Percentiles rank a stretch among this genome's conserved stretches.
phyloP scores from a whole-genome alignment of 2,329 filamentous ascomycete genomes.

The Emergomyces orientalis region DNA sequence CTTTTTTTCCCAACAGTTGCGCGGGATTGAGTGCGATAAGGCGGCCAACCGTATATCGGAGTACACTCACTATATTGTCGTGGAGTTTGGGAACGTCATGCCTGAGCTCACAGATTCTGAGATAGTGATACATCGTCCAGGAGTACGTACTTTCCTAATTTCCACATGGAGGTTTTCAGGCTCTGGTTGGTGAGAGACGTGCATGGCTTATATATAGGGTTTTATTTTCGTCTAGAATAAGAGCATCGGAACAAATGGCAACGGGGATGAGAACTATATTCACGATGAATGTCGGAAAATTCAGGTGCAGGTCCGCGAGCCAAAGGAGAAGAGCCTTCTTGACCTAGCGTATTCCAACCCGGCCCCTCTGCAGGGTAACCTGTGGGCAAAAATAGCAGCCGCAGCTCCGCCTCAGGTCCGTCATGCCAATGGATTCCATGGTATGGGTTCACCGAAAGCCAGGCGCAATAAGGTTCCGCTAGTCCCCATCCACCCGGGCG shows the following conservation, averaged over 20 bases:
- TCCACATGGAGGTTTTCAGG: constrained; percentile 11
- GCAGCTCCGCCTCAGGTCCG: not conserved
- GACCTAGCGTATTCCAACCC: not conserved
- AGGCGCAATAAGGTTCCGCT: not conserved
- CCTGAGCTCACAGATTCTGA: constrained; percentile 18
- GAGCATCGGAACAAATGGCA: not conserved
- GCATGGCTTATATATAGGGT: not conserved
- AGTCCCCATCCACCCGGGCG: constrained; percentile 2
- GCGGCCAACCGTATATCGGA: constrained; percentile 30
- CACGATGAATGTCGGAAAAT: not conserved
- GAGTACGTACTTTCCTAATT: not conserved
- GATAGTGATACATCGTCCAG: constrained; percentile 8
- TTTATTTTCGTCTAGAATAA: not conserved
- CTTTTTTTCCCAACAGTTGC: constrained; percentile 20
- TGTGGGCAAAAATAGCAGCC: constrained; percentile 1
- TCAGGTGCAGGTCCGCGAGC: not conserved
- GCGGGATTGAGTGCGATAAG: constrained; percentile 22
- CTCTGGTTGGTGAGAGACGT: constrained; percentile 12
- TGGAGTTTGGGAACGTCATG: constrained; percentile 26
- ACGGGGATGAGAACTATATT: not conserved
- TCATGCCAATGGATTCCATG: not conserved
- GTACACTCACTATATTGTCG: constrained; percentile 25
- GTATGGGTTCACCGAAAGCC: not conserved
- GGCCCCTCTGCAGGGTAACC: not conserved
- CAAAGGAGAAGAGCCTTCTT: not conserved